Conservation (phyloP, 495 filamentous ascomycete genomes). For the Neurospora sp. region DNA sequence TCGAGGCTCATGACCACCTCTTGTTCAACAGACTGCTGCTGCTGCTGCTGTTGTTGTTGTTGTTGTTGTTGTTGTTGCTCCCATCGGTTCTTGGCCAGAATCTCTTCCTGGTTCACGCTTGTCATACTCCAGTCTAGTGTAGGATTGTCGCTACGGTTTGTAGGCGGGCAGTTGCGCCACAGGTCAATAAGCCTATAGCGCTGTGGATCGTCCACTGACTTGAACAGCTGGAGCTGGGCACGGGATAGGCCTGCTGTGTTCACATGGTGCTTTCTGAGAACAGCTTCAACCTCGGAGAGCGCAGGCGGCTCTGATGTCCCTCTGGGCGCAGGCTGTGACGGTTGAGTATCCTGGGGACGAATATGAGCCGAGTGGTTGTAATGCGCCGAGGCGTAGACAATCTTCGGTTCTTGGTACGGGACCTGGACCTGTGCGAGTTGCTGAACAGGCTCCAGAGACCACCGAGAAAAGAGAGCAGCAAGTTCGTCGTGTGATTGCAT, state of each 20-base stretch:
- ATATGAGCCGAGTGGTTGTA: slow-evolving; percentile 64
- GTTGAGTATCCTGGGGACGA: slow-evolving; percentile 19
- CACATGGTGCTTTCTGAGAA: slow-evolving; percentile 37
- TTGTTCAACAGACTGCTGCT: slow-evolving; percentile 7
- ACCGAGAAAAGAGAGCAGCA: slow-evolving; percentile 51
- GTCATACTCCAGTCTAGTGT: slow-evolving; percentile 37
- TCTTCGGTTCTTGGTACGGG: slow-evolving; percentile 24
- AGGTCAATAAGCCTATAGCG: slow-evolving; percentile 52
- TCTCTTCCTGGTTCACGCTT: slow-evolving; percentile 40
- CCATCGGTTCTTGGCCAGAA: slow-evolving; percentile 37
- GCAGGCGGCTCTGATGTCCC: slow-evolving; percentile 39
- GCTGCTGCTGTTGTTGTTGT: slow-evolving; percentile 19
- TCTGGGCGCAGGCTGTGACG: slow-evolving; percentile 19
- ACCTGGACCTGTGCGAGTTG: slow-evolving; percentile 19
- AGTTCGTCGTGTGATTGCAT: slow-evolving; percentile 56
- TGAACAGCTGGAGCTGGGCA: slow-evolving; percentile 52
- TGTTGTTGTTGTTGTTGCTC: slow-evolving; percentile 35
- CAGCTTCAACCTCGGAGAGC: slow-evolving; percentile 30
- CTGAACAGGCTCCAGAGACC: slow-evolving; percentile 39
- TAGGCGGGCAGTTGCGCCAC: slow-evolving; percentile 52
- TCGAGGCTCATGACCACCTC: slow-evolving; percentile 33
- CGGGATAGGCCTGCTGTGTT: slow-evolving; percentile 44
- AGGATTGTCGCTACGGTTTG: slow-evolving; percentile 26
- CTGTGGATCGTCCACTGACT: slow-evolving; percentile 46
- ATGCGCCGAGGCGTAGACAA: slow-evolving; percentile 61